Evolutionary conservation across 2,329 filamentous ascomycete genomes (phyloP), one percentile per base, ranked within the genome.

Genomic region (Biscogniauxia sp.): DNA sequence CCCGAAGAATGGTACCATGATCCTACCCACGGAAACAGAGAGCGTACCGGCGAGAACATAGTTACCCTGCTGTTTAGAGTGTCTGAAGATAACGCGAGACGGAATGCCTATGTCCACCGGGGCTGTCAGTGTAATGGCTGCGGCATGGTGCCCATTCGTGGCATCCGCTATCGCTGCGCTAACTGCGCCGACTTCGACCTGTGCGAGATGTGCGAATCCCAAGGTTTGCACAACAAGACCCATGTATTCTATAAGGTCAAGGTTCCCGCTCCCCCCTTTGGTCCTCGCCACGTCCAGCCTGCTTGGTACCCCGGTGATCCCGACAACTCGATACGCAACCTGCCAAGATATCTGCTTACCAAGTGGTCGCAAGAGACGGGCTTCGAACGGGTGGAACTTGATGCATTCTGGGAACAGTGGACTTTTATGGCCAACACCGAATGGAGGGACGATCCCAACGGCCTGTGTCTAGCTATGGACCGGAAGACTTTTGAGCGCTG

Each of bases 191-290:
- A 99, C 76, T 98, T 93, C 73, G 95, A 99, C 73, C 85, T 99
- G 1, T 99, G 95, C 79, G 93, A 97, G 72, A 88, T 88, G 7
- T 99, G 95, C 77, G 94, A 99, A 77, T 86, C 91, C 5, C 86
- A 88, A 68, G 85, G 86, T 20, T 77, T 88, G 1, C 94, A 97
- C 72, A 87, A 85, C 70, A 96, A 94, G 74, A 97, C 93, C 1
- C 95, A 99, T 75, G 86, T 98, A 53, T 98, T 99, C 77, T 96
- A 96, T 82, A 98, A 98, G 75, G 91, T 99, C 71, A 89, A 89
- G 58, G 89, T 98, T 11, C 95, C 95, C 1, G 90, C 93, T 0
- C 92, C 93, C 0, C 90, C 92, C 28, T 88, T 97, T 59, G 90
- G 90, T 2, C 88, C 91, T 1, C 86, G 91, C 56, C 89, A 94